These are phyloP conservation scores for Funneliformis mosseae DNA, from an alignment of 192 early-diverging fungal species.

Conservation along the genomic window DNA sequence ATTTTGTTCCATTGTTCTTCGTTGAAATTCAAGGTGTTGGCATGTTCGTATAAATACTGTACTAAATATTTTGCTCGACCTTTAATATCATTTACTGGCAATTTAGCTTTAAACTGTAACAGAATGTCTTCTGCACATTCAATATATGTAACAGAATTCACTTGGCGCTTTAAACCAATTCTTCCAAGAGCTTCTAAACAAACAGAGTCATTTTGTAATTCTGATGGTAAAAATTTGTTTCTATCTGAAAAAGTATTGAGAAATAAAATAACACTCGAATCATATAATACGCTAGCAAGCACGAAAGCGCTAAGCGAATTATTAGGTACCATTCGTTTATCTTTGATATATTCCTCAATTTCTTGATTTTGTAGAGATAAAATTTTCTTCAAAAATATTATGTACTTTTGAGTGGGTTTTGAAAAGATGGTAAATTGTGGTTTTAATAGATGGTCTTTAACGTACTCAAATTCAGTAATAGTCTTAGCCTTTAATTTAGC, in stretches of 20 bases:
- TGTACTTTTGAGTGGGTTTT: not conserved
- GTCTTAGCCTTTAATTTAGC: not conserved
- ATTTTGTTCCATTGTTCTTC: slow-evolving; percentile 2
- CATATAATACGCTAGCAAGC: not conserved
- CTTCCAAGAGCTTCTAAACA: not conserved
- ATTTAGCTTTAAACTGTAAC: not conserved
- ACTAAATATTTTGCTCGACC: not conserved
- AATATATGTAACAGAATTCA: not conserved
- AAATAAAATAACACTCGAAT: not conserved
- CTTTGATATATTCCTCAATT: not conserved
- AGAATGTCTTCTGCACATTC: slow-evolving; percentile 5
- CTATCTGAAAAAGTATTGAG: not conserved
- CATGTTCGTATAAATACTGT: not conserved
- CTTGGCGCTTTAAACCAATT: not conserved
- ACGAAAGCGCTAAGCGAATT: not conserved
- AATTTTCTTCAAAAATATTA: not conserved
- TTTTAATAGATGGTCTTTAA: not conserved
- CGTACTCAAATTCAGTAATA: not conserved
- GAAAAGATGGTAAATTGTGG: not conserved
- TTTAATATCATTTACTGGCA: not conserved
- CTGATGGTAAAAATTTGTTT: not conserved
- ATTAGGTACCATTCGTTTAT: not conserved
- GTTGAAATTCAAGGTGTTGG: not conserved
- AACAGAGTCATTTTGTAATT: not conserved
- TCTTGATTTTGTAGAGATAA: not conserved